Percentiles rank a stretch among this genome's conserved stretches.
phyloP scores from a whole-genome alignment of 2,329 filamentous ascomycete species.

The Paecilomyces fulvus region DNA sequence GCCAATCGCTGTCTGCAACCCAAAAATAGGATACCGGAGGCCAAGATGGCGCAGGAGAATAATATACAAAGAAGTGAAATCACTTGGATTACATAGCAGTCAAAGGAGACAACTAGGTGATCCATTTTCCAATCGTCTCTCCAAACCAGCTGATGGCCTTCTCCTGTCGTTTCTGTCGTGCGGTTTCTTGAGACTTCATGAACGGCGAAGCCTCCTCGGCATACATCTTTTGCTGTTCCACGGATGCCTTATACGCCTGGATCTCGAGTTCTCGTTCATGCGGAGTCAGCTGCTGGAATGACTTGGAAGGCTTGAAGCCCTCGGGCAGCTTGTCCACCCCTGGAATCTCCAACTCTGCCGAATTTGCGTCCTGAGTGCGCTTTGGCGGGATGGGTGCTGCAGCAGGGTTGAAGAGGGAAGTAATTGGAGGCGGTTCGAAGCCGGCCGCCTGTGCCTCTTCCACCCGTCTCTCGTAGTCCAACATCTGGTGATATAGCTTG shows the following conservation, averaged over 20 bases:
- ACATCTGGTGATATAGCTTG: slow-evolving; percentile 76
- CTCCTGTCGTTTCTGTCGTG: slow-evolving; percentile 29
- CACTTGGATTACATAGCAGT: not conserved
- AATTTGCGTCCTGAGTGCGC: slow-evolving; percentile 4
- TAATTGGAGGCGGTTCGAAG: slow-evolving; percentile 33
- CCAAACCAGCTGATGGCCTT: slow-evolving; percentile 35
- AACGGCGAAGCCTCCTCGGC: slow-evolving; percentile 26
- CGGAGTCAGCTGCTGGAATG: slow-evolving; percentile 34
- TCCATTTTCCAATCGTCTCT: slow-evolving; percentile 34
- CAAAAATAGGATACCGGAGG: not conserved
- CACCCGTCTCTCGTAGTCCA: slow-evolving; percentile 69
- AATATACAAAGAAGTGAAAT: not conserved
- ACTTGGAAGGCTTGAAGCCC: slow-evolving; percentile 28
- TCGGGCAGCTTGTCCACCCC: slow-evolving; percentile 27
- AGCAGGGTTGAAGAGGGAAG: slow-evolving; percentile 37
- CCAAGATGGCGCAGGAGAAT: not conserved
- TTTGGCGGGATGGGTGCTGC: slow-evolving; percentile 10
- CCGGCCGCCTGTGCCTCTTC: slow-evolving; percentile 46
- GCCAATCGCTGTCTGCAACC: not conserved
- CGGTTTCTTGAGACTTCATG: slow-evolving; percentile 29
- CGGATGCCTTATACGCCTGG: slow-evolving; percentile 27
- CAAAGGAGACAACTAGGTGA: slow-evolving; percentile 18
- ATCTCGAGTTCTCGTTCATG: slow-evolving; percentile 40
- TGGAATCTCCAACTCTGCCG: slow-evolving; percentile 24
- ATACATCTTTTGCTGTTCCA: slow-evolving; percentile 30